phyloP scores from a whole-genome alignment of 225 moss, liverwort and hornwort species.

The Rhytidiadelphus loreus region DNA sequence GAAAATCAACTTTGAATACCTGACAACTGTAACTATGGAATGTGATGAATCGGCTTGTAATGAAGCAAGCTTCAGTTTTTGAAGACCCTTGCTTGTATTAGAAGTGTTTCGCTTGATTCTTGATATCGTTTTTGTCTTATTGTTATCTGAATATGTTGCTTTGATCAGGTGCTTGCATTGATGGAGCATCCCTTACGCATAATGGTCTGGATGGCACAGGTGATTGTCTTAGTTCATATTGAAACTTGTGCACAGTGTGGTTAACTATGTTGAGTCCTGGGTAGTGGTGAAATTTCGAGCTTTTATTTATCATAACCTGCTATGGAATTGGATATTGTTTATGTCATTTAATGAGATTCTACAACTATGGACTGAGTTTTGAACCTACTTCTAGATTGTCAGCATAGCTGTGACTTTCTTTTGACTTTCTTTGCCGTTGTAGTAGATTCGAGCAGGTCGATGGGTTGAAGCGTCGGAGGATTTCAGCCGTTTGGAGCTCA shows the following conservation, averaged over 20 bases:
- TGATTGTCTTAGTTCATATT: conserved; percentile 7
- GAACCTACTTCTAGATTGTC: background rate
- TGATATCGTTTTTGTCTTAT: background rate
- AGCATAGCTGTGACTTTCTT: background rate
- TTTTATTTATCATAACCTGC: background rate
- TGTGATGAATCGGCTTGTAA: background rate
- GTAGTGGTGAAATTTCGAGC: background rate
- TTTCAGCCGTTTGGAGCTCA: conserved; percentile 65
- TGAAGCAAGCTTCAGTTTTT: background rate
- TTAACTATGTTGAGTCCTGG: background rate
- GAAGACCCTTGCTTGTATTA: background rate
- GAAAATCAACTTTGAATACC: background rate
- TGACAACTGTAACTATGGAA: background rate
- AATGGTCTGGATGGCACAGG: conserved; percentile 95
- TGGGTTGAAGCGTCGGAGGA: conserved; percentile 61
- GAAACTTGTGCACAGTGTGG: background rate
- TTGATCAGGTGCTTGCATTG: conserved; percentile 64
- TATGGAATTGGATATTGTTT: background rate
- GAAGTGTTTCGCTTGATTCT: background rate
- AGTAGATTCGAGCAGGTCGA: conserved; percentile 76
- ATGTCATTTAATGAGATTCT: background rate
- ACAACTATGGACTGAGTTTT: background rate
- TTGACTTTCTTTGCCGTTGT: background rate
- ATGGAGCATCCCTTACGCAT: conserved; percentile 94
- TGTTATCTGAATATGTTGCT: background rate